Evolutionary conservation across 108 stramenopile genomes (phyloP).

Genomic region (Fragilariopsis cylindrus): DNA sequence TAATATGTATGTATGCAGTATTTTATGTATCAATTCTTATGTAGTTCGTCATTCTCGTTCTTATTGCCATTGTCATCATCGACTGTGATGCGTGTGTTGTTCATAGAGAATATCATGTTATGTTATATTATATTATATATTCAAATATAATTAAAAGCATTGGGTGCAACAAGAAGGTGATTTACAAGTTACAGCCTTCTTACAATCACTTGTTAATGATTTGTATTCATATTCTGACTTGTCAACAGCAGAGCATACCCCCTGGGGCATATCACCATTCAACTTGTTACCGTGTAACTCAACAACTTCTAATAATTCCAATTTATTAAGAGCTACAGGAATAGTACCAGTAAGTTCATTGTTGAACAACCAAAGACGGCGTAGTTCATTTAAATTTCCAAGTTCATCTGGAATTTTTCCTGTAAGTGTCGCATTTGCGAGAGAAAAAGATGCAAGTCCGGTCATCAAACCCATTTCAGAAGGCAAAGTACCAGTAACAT

Average conservation of each 20-base stretch:
- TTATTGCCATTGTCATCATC: no score
- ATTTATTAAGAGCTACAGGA: slow-evolving; percentile 44
- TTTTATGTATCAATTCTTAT: no score
- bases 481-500: slow-evolving; percentile 48
- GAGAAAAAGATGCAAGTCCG: slow-evolving; percentile 43
- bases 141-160: slow-evolving; percentile 21
- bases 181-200: slow-evolving; percentile 9
- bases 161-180: slow-evolving; percentile 27
- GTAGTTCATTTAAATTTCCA: slow-evolving; percentile 37
- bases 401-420: slow-evolving; percentile 54
- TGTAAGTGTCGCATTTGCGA: slow-evolving; percentile 39
- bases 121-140: no score
- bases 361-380: slow-evolving; percentile 52
- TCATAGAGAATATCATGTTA: no score
- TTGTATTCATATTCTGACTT: slow-evolving; percentile 35
- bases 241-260: slow-evolving; percentile 37
- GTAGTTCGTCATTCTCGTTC: no score
- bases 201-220: slow-evolving; percentile 39
- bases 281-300: slow-evolving; percentile 64
- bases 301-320: slow-evolving; percentile 51
- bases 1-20: no score
- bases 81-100: no score
- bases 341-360: slow-evolving; percentile 54
- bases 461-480: slow-evolving; percentile 37
- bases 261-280: slow-evolving; percentile 44